Base-by-base conservation (phyloP, 441 rosid genomes). In the Croton setiger region DNA sequence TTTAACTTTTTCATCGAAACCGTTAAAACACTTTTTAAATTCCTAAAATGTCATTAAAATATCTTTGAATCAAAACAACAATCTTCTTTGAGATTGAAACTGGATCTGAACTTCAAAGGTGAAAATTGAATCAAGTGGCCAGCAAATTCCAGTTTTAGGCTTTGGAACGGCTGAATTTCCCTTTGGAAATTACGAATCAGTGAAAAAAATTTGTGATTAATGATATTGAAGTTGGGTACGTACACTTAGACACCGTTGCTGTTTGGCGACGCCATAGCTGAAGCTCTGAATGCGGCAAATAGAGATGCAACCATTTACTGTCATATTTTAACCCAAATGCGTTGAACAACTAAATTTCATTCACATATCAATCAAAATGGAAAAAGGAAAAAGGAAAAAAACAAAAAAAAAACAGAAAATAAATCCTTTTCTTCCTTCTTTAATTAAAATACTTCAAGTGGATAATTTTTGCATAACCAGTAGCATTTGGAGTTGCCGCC, bases 401-500 rank as follows among this genome's bases (percentile, higher is more conserved):
- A 8, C n/a, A 4, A 47, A 47, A 57, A 35, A 8, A 59, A 18
- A n/a, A n/a, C n/a, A n/a, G n/a, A n/a, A n/a, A n/a, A n/a, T n/a
- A n/a, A n/a, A n/a, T n/a, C n/a, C 18, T 6, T 21, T 4, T 7
- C 27, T 17, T 45, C 6, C 33, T 11, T 35, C 20, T 35, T 11
- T 58, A 41, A n/a, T n/a, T n/a, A n/a, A n/a, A n/a, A 20, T 47
- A 6, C 14, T 7, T 47, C 0, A 11, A 3, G 2, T 35, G 33
- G 17, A 36, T 23, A 20, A 13, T 66, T 52, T 4, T 64, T 9
- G 5, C 51, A 5, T 47, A 83, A 33, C 82, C n/a, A n/a, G n/a
- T 27, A 48, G 87, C 61, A 64, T 80, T 83, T 21, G 84, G 85
- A 72, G n/a, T n/a, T n/a, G 83, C 78, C 17, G 66, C 55, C 1